Evolutionary conservation across 345 rosid genomes (phyloP).

Genomic region (Noccaea bulbosa): DNA sequence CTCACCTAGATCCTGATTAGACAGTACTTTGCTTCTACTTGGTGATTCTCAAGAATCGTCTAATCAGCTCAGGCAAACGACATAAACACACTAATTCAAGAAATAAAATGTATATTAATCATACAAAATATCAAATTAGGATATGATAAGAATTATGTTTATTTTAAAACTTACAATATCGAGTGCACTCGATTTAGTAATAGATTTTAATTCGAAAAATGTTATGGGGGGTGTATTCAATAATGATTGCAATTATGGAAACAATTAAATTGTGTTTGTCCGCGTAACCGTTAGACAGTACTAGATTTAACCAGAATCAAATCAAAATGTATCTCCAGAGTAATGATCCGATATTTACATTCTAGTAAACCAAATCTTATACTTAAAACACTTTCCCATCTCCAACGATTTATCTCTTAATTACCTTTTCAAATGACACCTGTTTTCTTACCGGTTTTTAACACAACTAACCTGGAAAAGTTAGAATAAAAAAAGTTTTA

Average conservation of each 20-base stretch:
- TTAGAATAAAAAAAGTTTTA: background rate
- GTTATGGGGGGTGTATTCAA: slow-evolving; percentile 15
- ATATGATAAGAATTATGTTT: no score
- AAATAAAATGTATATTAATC: no score
- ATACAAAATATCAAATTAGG: no score
- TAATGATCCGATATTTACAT: slow-evolving; percentile 23
- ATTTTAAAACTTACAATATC: no score
- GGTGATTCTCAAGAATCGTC: no score
- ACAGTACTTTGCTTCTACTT: no score
- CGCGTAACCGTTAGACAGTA: slow-evolving; percentile 13
- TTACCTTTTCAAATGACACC: slow-evolving; percentile 13
- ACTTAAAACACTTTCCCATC: slow-evolving; percentile 34
- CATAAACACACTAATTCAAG: no score
- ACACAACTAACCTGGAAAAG: background rate
- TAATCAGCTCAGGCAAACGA: no score
- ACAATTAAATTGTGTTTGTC: slow-evolving; percentile 14
- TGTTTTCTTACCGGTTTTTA: background rate
- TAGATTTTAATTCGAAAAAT: background rate
- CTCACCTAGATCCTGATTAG: no score
- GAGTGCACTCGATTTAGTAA: background rate
- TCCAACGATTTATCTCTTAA: slow-evolving; percentile 10
- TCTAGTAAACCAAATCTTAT: slow-evolving; percentile 35
- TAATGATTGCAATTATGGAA: slow-evolving; percentile 13
- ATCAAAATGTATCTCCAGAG: slow-evolving; percentile 36
- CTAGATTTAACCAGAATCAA: slow-evolving; percentile 37